phyloP scores from a whole-genome alignment of 2,329 filamentous ascomycete species.

The Diaporthe citrichinensis region DNA sequence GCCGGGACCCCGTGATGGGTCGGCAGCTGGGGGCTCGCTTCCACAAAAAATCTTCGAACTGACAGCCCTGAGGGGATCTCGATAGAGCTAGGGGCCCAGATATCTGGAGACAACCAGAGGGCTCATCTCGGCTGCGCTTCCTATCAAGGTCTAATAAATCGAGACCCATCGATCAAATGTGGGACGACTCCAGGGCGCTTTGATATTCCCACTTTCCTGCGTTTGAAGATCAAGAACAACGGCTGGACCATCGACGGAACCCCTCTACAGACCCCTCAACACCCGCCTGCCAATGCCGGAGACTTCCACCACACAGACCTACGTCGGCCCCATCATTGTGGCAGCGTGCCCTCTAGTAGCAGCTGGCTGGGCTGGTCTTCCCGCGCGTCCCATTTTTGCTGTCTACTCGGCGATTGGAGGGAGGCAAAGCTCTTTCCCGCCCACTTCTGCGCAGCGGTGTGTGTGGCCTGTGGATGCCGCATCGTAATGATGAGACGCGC shows the following conservation, averaged over 20 bases:
- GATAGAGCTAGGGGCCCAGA: background rate
- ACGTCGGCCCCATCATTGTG: conserved; percentile 3
- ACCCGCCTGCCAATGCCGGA: conserved; percentile 6
- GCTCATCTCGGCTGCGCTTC: conserved; percentile 21
- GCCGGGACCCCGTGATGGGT: background rate
- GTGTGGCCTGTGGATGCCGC: conserved; percentile 6
- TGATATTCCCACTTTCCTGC: conserved; percentile 17
- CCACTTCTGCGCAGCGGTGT: conserved; percentile 14
- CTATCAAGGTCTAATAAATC: conserved; percentile 12
- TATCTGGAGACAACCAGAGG: background rate
- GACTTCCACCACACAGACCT: conserved; percentile 31
- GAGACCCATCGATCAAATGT: conserved; percentile 32
- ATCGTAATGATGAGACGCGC: conserved; percentile 10
- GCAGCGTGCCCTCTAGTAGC: background rate
- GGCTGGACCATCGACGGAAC: background rate
- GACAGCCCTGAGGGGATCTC: conserved; percentile 9
- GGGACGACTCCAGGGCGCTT: conserved; percentile 28
- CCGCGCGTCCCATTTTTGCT: background rate
- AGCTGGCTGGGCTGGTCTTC: background rate
- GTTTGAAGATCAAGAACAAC: conserved; percentile 5
- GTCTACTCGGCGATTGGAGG: background rate
- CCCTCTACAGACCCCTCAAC: background rate
- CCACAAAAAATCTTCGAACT: conserved; percentile 3
- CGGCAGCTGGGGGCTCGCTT: conserved; percentile 21
- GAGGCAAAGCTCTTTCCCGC: background rate